Percentiles rank a stretch among this genome's conserved stretches.
These are phyloP conservation scores for Gossypium herbaceum DNA, from an alignment of 345 rosid genomes.

Conservation along the genomic window DNA sequence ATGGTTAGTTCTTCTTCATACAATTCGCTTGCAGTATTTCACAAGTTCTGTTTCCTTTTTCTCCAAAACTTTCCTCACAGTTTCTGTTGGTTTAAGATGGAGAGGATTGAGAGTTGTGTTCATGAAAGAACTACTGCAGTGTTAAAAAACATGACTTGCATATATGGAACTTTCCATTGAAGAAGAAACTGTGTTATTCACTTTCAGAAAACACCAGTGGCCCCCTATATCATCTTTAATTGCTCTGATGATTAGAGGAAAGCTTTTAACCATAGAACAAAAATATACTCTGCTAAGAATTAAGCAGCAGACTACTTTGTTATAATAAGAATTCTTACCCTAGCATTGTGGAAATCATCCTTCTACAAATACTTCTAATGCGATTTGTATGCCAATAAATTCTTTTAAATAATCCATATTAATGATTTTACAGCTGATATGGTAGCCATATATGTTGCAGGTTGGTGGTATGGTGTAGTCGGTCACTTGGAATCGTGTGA, in stretches of 20 bases:
- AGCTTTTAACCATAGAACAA: neutral
- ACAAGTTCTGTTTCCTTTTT: neutral
- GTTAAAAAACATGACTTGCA: too few relatives aligned
- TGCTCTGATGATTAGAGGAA: neutral
- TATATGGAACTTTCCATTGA: too few relatives aligned
- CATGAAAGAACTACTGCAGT: neutral
- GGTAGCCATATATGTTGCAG: constrained; percentile 31
- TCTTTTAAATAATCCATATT: neutral
- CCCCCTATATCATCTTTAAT: neutral
- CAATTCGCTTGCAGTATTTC: neutral
- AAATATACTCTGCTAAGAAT: constrained; percentile 2
- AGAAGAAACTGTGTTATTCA: too few relatives aligned
- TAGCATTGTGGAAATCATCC: neutral
- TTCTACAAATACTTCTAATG: neutral
- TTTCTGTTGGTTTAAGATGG: neutral
- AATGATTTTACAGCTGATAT: neutral
- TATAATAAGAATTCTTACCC: neutral
- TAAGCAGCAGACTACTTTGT: neutral
- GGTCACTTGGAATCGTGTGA: constrained; percentile 88
- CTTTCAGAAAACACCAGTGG: too few relatives aligned
- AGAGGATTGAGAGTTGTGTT: neutral
- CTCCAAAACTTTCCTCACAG: neutral
- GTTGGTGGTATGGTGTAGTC: constrained; percentile 95
- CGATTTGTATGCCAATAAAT: neutral
- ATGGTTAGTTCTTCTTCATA: constrained; percentile 35